Base-by-base conservation (phyloP, 2,329 filamentous ascomycete genomes). In the Aspergillus nomiae region DNA sequence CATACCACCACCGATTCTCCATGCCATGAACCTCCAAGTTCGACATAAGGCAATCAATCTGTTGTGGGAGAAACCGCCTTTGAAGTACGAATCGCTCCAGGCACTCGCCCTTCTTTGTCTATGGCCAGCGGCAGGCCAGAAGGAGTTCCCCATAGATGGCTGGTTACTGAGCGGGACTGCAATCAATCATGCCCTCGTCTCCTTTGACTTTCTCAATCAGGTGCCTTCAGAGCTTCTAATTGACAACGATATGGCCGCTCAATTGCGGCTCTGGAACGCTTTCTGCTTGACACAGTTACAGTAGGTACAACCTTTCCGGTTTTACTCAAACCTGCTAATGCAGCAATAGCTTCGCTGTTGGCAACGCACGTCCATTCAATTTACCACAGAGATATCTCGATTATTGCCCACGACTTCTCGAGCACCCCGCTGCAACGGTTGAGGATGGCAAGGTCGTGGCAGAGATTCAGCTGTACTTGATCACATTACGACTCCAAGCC, bases 131-230 rank as follows among this genome's bases (percentile, higher is more conserved):
- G 70, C 72, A 4, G 69, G 73, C 8, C 73, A 76, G 45, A 76
- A 74, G 59, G 74, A 75, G 59, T 66, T 71, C 9, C 71, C 71
- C 21, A 74, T 77, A 67, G 74, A 77, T 53, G 73, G 73, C 67
- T 77, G 74, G 74, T 67, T 77, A 53, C 60, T 77, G 65, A 77
- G 74, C 68, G 74, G 74, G 62, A 73, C 74, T 64, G 74, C 74
- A 36, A 74, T 76, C 57, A 75, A 77, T 56, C 74, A 77, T 67
- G 74, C 74, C 5, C 65, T 69, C 10, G 61, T 69, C 19, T 63
- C 67, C 14, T 69, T 70, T 64, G 69, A 69, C 10, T 71, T 69
- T 30, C 63, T 70, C 19, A 67, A 67, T 36, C 60, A 63, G 45
- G 50, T 61, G 24, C 65, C 67, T 9, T 60, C 61, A 26, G 73